Base-by-base conservation (phyloP, 2,329 filamentous ascomycete species). In the Cyphellophora europaea region DNA sequence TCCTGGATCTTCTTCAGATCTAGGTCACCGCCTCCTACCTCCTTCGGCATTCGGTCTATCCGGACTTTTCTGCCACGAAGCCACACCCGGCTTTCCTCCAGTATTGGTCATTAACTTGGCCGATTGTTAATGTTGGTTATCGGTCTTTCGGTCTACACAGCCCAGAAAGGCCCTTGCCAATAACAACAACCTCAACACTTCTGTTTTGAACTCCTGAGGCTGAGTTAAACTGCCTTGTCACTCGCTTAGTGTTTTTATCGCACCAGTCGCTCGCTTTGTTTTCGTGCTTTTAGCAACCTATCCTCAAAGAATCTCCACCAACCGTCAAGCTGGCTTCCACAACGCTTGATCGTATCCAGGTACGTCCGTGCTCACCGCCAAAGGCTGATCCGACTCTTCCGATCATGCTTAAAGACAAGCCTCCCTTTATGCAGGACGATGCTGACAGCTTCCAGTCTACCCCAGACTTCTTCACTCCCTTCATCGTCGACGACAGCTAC, bases 321-420 rank as follows among this genome's bases (percentile, higher is more conserved):
- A 63, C 56, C 57, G 61, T 65, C 63, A 66, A 62, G 49, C 62
- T 66, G 62, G 63, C 63, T 58, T 63, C 61, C 53, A 62, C 59
- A 55, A 62, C 59, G 53, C 57, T 53, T 45, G 54, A 62, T 53
- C 54, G 53, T 54, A 53, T 58, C 59, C 58, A 63, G 53, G 63
- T 67, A 51, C 55, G 63, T 47, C 36, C 32, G 43, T 41, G 41
- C 28, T 44, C 30, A 32, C 11, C 16, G 29, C 27, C 37, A 19
- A 19, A 32, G 30, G 17, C 27, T 30, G 15, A 14, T 11, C 18
- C 18, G 27, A 13, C 10, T 10, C 12, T n/a, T 29, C 5, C 6
- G 6, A 15, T 12, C 27, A 13, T 16, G 18, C n/a, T 30, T 15
- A 15, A 30, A 30, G 27, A 30, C 15, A 14, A n/a, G n/a, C n/a